Conservation (phyloP, 805 yeast genomes). For the Yamadazyma philogaea region DNA sequence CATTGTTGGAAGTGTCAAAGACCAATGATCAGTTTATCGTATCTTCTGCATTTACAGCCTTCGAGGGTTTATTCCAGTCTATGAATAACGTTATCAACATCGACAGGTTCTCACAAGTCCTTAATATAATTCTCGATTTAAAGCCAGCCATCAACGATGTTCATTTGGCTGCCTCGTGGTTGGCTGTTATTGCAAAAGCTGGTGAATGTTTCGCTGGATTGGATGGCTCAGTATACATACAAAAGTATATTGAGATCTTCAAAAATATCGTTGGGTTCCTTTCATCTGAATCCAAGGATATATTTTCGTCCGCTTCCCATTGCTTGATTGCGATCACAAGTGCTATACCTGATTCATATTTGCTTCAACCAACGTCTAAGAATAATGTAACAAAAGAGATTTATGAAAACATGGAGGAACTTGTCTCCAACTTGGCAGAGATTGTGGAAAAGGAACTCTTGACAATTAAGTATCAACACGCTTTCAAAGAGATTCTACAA, state of each 20-base stretch:
- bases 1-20: conserved; percentile 69
- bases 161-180: conserved; percentile 90
- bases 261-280: conserved; percentile 61
- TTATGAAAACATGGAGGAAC: conserved; percentile 55
- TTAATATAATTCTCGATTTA: conserved; percentile 71
- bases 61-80: conserved; percentile 73
- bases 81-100: conserved; percentile 59
- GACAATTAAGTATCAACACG: conserved; percentile 69
- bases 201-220: conserved; percentile 36
- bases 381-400: conserved; percentile 44
- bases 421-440: conserved; percentile 50
- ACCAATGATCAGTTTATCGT: conserved; percentile 82
- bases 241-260: conserved; percentile 48
- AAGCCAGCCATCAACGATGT: conserved; percentile 80
- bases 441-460: conserved; percentile 55
- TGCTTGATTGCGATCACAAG: conserved; percentile 78
- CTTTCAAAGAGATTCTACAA: conserved; percentile 72
- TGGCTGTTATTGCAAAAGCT: conserved; percentile 89
- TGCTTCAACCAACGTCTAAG: conserved; percentile 48
- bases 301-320: conserved; percentile 77
- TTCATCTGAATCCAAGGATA: conserved; percentile 58
- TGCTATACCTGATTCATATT: conserved; percentile 56
- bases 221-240: conserved; percentile 45
- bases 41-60: conserved; percentile 77
- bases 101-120: conserved; percentile 59